Conservation (phyloP, 148 eudicot species). For the Chenopodium suecicum region DNA sequence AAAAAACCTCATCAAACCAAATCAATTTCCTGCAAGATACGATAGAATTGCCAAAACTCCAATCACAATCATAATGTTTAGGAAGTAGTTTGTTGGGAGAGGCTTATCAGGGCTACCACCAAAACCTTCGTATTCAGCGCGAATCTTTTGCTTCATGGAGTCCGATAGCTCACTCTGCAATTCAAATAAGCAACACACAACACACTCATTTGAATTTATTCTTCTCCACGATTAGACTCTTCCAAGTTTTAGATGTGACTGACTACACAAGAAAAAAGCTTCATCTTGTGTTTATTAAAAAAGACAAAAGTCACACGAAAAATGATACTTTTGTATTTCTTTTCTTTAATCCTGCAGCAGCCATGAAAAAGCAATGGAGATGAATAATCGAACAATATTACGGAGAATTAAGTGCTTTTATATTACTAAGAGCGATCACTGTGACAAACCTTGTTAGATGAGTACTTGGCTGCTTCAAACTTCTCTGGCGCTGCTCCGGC, state of each 20-base stretch:
- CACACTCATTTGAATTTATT: conserved; percentile 43
- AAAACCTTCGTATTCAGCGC: conserved; percentile 75
- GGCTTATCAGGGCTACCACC: conserved; percentile 97
- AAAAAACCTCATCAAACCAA: conserved; percentile 7
- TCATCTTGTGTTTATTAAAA: conserved; percentile 56
- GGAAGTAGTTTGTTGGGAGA: conserved; percentile 91
- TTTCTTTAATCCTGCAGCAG: conserved; percentile 73
- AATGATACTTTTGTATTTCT: conserved; percentile 44
- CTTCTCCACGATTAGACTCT: conserved; percentile 36
- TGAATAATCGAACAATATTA: conserved; percentile 18
- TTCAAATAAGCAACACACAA: conserved; percentile 53
- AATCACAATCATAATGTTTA: conserved; percentile 75
- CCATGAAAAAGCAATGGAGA: conserved; percentile 40
- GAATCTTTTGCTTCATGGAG: conserved; percentile 84
- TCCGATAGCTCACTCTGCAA: conserved; percentile 89
- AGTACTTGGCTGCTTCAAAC: conserved; percentile 85
- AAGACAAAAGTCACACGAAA: conserved; percentile 44
- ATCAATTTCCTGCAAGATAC: conserved; percentile 59
- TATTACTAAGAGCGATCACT: not conserved
- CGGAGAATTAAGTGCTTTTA: not conserved
- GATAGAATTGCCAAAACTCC: conserved; percentile 83
- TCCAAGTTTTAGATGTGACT: conserved; percentile 41
- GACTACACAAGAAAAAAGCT: conserved; percentile 38
- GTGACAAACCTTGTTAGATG: conserved; percentile 67
- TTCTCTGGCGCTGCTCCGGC: conserved; percentile 56